Base-by-base conservation (phyloP, 2,329 filamentous ascomycete species). In the Alternaria dauci region DNA sequence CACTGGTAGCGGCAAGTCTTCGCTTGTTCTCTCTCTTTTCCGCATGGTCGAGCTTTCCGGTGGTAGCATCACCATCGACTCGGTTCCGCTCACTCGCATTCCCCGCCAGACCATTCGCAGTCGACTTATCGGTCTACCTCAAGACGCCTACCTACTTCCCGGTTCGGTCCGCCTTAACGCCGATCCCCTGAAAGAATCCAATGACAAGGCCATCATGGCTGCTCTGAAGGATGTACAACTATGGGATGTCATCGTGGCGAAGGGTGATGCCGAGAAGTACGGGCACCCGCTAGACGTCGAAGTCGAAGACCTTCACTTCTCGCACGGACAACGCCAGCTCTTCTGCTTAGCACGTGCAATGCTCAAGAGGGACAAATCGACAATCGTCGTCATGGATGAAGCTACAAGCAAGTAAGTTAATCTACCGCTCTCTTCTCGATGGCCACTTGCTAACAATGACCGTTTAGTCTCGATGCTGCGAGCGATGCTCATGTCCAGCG, bases 291-390 rank as follows among this genome's bases (percentile, higher is more conserved):
- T 77, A 14, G 72, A 76, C 47, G 71, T 74, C 8, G 53, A 68
- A 12, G 71, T 77, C 14, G 71, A 75, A 7, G 72, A 75, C 52
- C 59, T 75, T 11, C 71, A 76, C 46, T 72, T 77, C 46, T 71
- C 68, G 14, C 69, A 74, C 23, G 89, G 89, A 0, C 88, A 91
- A 72, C 83, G 83, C 44, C 88, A 91, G 68, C 80, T 91, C 0
- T 88, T 91, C 66, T 87, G 84, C 63, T 81, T 91, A 1, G 88
- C 85, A 0, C 77, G 88, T 0, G 88, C 87, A 0, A 80, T 90
- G 18, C 73, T 90, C 8, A 62, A 70, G 23, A 61, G 52, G n/a
- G 68, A 72, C 38, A 70, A 65, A 30, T 64, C 71, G 0, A 70
- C 62, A 5, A 53, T 78, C 2, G 52, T 78, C 8, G 67, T 78